phyloP scores from a whole-genome alignment of 2,329 filamentous ascomycete species.

The Pezicula radicicola region DNA sequence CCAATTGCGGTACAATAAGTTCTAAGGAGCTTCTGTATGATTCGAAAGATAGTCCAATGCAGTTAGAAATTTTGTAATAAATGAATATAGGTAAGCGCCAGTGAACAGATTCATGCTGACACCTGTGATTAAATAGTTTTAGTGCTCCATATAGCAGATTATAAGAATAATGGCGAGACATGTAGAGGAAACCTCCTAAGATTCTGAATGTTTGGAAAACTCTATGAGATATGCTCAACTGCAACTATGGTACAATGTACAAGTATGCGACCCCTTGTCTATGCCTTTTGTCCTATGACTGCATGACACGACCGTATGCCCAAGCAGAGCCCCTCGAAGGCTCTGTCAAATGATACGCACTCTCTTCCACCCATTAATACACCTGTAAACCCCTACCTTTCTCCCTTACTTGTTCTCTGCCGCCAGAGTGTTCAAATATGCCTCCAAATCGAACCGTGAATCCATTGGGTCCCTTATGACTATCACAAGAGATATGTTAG shows the following conservation, averaged over 20 bases:
- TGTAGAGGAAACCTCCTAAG: too few relatives aligned
- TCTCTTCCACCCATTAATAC: slow-evolving; percentile 23
- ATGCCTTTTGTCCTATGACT: slow-evolving; percentile 26
- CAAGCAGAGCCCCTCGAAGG: slow-evolving; percentile 11
- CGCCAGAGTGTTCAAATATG: slow-evolving; percentile 66
- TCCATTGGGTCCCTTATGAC: slow-evolving; percentile 75
- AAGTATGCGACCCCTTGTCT: slow-evolving; percentile 30
- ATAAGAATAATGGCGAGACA: too few relatives aligned
- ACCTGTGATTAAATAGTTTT: too few relatives aligned
- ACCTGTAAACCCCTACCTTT: slow-evolving; percentile 7
- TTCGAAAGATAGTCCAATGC: too few relatives aligned
- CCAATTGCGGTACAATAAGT: too few relatives aligned
- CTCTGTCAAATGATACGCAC: slow-evolving; percentile 15
- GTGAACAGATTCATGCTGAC: too few relatives aligned
- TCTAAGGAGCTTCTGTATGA: too few relatives aligned
- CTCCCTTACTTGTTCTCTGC: slow-evolving; percentile 33
- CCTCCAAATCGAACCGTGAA: slow-evolving; percentile 92
- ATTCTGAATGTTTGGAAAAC: neutral
- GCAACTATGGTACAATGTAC: slow-evolving; percentile 31
- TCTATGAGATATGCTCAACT: slow-evolving; percentile 10
- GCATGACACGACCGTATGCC: slow-evolving; percentile 17
- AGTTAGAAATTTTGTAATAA: too few relatives aligned
- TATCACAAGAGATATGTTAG: slow-evolving; percentile 31
- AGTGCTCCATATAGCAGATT: too few relatives aligned
- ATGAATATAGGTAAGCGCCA: too few relatives aligned